A percentile compares a stretch with the other conserved stretches of the same genome.
These are phyloP conservation scores for Maudiozyma humilis DNA, from an alignment of 1,139 yeast genomes.

Conservation along the genomic window DNA sequence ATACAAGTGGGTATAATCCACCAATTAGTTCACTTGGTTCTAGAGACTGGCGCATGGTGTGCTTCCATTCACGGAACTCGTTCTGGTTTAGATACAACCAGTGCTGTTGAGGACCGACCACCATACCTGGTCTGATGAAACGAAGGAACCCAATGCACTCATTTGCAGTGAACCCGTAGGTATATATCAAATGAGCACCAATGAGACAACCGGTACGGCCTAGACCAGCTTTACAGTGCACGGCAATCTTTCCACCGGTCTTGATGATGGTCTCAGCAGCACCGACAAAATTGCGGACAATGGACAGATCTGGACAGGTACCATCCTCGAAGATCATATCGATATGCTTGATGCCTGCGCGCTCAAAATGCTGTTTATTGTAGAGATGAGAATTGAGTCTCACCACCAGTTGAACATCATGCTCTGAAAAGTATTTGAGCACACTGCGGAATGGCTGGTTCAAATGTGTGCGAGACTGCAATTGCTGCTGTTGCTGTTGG, in stretches of 20 bases:
- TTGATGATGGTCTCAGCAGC: slow-evolving; percentile 82
- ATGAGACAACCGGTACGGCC: slow-evolving; percentile 97
- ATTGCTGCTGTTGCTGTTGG: slow-evolving; percentile 17
- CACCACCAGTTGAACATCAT: slow-evolving; percentile 80
- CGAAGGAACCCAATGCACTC: slow-evolving; percentile 96
- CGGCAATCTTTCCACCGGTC: slow-evolving; percentile 88
- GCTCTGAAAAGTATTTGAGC: slow-evolving; percentile 59
- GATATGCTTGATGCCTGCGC: slow-evolving; percentile 75
- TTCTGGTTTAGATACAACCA: slow-evolving; percentile 95
- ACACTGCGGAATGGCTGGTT: slow-evolving; percentile 77
- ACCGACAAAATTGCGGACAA: slow-evolving; percentile 85
- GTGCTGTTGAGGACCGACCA: slow-evolving; percentile 98
- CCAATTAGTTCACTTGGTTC: slow-evolving; percentile 64
- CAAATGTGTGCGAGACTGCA: slow-evolving; percentile 31
- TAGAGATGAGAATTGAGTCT: slow-evolving; percentile 86
- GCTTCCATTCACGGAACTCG: slow-evolving; percentile 93
- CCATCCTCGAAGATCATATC: slow-evolving; percentile 98
- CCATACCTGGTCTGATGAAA: slow-evolving; percentile 97
- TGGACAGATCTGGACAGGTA: slow-evolving; percentile 91
- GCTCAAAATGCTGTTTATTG: slow-evolving; percentile 74
- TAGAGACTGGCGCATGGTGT: slow-evolving; percentile 65
- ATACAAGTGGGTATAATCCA: slow-evolving; percentile 66
- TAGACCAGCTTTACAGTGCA: slow-evolving; percentile 95
- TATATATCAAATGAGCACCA: slow-evolving; percentile 92
- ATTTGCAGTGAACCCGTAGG: slow-evolving; percentile 93